Evolutionary conservation across 106 monocot genomes (phyloP), one percentile per base, ranked within the genome.

Genomic region (Amphibolis antarctica): DNA sequence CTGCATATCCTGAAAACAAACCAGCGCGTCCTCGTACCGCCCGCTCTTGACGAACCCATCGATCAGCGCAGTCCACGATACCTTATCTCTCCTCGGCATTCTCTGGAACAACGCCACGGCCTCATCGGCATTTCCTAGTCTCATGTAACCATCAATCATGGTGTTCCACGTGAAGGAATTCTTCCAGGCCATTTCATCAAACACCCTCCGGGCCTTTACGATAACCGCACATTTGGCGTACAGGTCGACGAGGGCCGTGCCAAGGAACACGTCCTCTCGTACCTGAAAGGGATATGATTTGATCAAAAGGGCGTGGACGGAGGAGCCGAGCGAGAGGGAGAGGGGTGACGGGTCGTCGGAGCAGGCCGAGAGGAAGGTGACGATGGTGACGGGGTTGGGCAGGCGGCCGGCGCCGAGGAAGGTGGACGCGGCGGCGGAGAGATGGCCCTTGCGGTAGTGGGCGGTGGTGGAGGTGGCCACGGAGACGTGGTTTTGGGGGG

Each of bases 31-130:
- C 24, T 79, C 75, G 1, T 71, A 50, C 4, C 60, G 44, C 10
- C 82, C 83, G 43, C 82, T 86, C 62, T 77, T 75, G 63, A 75
- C 77, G 66, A 64, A 78, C 49, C 82, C 86, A 46, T 59, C 59
- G 28, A 76, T 76, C 64, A 76, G 27, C 12, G 65, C 48, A 15
- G 70, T 76, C 70, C 76, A 76, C 10, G 59, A 31, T n/a, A 76
- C 51, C 53, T 70, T 55, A 65, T 70, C 65, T 63, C 56, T 70
- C 22, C 56, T 50, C 0, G 57, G 64, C 76, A 76, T 70, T 12
- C 15, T 14, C 15, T 29, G 48, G 42, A 80, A 80, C 62, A 80
- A 44, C 4, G 43, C 21, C 44, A 44, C 58, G n/a, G 52, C 55
- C 59, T 72, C 46, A 67, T 58, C 28, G 28, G 48, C 26, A 13